These are phyloP conservation scores for Candida albicans DNA, from an alignment of 1,139 yeast species.

Conservation along the genomic window DNA sequence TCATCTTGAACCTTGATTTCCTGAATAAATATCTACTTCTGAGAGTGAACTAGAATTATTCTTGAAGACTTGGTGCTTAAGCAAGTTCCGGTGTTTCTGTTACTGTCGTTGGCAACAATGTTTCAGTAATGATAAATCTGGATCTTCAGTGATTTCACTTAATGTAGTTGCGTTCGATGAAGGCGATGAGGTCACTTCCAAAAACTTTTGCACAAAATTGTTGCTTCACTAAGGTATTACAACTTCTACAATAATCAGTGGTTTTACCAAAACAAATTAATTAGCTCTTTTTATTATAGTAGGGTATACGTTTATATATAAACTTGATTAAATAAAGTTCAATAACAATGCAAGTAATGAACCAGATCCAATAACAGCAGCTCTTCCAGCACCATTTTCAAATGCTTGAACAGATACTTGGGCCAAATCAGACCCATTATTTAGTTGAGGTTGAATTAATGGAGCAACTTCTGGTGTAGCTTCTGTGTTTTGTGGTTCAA, in stretches of 20 bases:
- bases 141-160: too few species aligned
- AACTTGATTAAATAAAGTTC: conserved; percentile 1
- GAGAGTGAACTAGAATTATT: neutral
- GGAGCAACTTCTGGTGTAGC: neutral
- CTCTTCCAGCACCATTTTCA: conserved; percentile 2
- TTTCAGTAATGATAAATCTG: neutral
- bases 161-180: neutral
- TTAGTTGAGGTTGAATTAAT: conserved; percentile 2
- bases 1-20: conserved; percentile 1
- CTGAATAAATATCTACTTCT: conserved; percentile 1
- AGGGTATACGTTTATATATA: neutral
- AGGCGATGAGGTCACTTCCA: conserved; percentile 1
- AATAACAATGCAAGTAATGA: neutral
- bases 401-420: conserved; percentile 4
- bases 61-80: neutral
- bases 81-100: neutral
- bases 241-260: too few species aligned
- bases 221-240: neutral
- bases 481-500: neutral
- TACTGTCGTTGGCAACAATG: neutral
- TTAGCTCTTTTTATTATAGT: neutral
- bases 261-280: too few species aligned
- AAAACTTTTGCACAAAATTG: conserved; percentile 1
- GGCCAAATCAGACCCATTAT: conserved; percentile 1
- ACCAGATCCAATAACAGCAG: conserved; percentile 1